Base-by-base conservation (phyloP, 345 rosid genomes). In the Excoecaria cochinchinensis region DNA sequence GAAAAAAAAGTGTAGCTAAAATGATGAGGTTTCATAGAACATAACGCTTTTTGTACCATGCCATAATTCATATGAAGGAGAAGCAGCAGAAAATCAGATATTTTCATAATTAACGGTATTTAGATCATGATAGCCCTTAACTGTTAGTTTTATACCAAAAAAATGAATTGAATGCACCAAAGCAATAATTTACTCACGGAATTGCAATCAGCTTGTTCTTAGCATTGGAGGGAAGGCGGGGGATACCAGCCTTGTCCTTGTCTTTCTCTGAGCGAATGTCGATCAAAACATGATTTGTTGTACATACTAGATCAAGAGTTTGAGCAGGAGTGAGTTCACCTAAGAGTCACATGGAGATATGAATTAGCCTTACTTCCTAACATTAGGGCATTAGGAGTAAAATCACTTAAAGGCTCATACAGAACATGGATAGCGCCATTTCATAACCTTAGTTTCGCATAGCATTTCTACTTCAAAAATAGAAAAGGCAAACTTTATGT, bases 221-320 rank as follows among this genome's bases (percentile, higher is more conserved):
- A 50, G 94, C 97, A 82, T 73, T 85, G 16, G 99, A 88, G 72
- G 99, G 97, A n/a, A 95, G 94, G 66, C 97, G 95, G 19, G 99
- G 99, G 55, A 92, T 79, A 46, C 97, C 99, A 9, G 90, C 80
- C 82, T 85, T 91, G 51, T 91, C 89, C 83, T 95, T 95, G 60
- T 95, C 99, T 83, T 95, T 95, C 89, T 95, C 99, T 50, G 97
- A 86, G 74, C 99, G 85, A 71, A 95, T 87, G 75, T 95, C 99
- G 0, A 95, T 83, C 95, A 95, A 69, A 48, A 89, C 8, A 77
- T 92, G 77, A 83, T 85, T 83, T 81, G 76, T 84, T 8, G 89
- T 70, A 7, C 83, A 85, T 11, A 92, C 66, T 25, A 86, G 81
- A 82, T 95, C 99, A 72, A 95, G 97, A 10, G 95, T 76, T 63